A percentile compares a stretch with the other conserved stretches of the same genome.
Evolutionary conservation across 805 yeast species (phyloP).

Genomic region (Nakazawaea ishiwadae): DNA sequence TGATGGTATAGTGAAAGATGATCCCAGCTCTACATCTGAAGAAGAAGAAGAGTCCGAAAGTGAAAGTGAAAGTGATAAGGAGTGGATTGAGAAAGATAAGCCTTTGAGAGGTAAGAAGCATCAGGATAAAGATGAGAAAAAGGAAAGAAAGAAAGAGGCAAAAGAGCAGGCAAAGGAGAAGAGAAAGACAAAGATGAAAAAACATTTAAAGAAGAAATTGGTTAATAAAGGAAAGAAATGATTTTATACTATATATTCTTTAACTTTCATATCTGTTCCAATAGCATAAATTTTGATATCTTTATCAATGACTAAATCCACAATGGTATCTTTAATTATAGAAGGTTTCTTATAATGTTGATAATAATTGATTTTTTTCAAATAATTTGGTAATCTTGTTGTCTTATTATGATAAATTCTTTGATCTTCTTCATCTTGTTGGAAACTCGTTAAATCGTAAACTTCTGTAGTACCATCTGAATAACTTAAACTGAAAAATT

Average conservation of each 20-base stretch:
- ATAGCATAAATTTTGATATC: not conserved
- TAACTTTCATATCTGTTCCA: conserved; percentile 1
- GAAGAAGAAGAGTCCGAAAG: conserved; percentile 25
- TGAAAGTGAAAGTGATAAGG: conserved; percentile 28
- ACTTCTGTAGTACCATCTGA: conserved; percentile 8
- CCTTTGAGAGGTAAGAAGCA: conserved; percentile 65
- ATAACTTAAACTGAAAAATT: conserved; percentile 4
- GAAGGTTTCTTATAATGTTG: not conserved
- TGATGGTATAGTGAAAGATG: conserved; percentile 26
- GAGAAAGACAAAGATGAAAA: conserved; percentile 77
- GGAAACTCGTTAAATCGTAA: not conserved
- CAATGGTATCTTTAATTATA: conserved; percentile 5
- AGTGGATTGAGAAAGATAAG: conserved; percentile 38
- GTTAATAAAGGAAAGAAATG: conserved; percentile 44
- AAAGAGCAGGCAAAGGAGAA: conserved; percentile 76
- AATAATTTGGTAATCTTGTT: not conserved
- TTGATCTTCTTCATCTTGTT: not conserved
- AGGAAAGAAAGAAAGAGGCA: conserved; percentile 67
- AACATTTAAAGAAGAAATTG: conserved; percentile 73
- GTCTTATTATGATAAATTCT: not conserved
- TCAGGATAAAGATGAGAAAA: conserved; percentile 76
- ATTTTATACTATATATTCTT: not conserved
- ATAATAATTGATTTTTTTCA: conserved; percentile 1
- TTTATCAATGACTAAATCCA: not conserved
- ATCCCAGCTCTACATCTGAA: not conserved